These are phyloP conservation scores for Wallacemonas collosoma DNA, from an alignment of 208 protist species.

Conservation along the genomic window DNA sequence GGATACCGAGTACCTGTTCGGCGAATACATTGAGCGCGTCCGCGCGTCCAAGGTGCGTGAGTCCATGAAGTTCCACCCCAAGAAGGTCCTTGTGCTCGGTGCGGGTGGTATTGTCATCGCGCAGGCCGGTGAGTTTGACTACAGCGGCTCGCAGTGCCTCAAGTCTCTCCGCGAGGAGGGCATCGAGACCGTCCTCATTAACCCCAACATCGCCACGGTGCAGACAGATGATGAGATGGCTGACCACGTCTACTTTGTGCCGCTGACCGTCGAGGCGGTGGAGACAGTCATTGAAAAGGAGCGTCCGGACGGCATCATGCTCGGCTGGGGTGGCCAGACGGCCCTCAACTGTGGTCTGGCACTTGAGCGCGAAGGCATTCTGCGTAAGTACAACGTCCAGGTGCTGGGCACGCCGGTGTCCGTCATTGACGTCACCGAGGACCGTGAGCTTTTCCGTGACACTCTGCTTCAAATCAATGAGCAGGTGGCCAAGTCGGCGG, in stretches of 20 bases:
- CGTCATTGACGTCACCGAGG: slow-evolving; percentile 97
- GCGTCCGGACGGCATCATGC: slow-evolving; percentile 94
- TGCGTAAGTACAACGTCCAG: slow-evolving; percentile 94
- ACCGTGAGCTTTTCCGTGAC: slow-evolving; percentile 97
- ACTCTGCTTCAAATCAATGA: slow-evolving; percentile 97
- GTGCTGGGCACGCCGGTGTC: slow-evolving; percentile 96
- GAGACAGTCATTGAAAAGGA: slow-evolving; percentile 96
- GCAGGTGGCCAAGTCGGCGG: slow-evolving; percentile 82
- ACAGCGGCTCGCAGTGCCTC: slow-evolving; percentile 98
- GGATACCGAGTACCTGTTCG: slow-evolving; percentile 98
- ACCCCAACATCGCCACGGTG: slow-evolving; percentile 99
- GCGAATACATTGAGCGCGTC: slow-evolving; percentile 93
- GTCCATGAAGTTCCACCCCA: slow-evolving; percentile 73
- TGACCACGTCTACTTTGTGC: slow-evolving; percentile 98
- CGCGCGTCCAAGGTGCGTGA: slow-evolving; percentile 72
- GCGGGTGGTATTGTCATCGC: slow-evolving; percentile 97
- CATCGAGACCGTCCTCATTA: slow-evolving; percentile 97
- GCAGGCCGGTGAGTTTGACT: slow-evolving; percentile 99
- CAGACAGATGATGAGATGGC: slow-evolving; percentile 97
- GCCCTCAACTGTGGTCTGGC: slow-evolving; percentile 98
- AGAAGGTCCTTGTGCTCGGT: slow-evolving; percentile 94
- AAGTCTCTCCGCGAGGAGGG: slow-evolving; percentile 98
- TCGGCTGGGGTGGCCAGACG: slow-evolving; percentile 98
- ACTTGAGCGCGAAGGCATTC: slow-evolving; percentile 90
- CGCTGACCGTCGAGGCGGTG: slow-evolving; percentile 94